Base-by-base conservation (phyloP, 495 filamentous ascomycete genomes). In the Neurospora sp. region DNA sequence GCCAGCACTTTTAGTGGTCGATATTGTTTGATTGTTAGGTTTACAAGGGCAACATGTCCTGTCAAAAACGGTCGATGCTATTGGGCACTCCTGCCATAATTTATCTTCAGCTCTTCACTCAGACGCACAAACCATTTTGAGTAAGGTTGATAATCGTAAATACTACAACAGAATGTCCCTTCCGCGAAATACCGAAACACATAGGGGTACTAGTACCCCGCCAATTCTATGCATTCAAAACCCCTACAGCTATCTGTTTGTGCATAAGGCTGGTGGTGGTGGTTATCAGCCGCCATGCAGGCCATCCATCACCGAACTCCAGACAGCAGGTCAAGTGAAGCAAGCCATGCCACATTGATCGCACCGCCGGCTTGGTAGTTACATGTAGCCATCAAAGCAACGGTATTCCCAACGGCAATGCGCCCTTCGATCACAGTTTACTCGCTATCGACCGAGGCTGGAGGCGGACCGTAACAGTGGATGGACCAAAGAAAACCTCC, bases 401-500 rank as follows among this genome's bases (percentile, higher is more conserved):
- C 27, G 23, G 27, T 35, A 18, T 66, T 35, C 27, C 54, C 27
- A 66, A 18, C 27, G 7, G 54, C 27, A 66, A 66, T 66, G 23
- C 54, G 12, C 54, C 27, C 27, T 66, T 27, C 27, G 6, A 37
- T 66, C 27, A 66, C 27, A 66, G 54, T 18, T 66, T 66, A 66
- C 54, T 66, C 54, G 27, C 12, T 66, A 16, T 66, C 54, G 31
- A 66, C 2, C 4, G 54, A 18, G 54, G 54, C 31, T 31, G 54
- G 4, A 66, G 54, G 54, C 54, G 23, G 27, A 18, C 78, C 78
- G 48, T 83, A 70, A 0, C 82, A 83, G 70, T 84, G 83, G 44
- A 78, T 46, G 59, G 59, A 5, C 76, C 79, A 77, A 93, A 83
- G 46, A 81, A 84, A 5, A 93, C 89, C 84, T 97, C 94, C 84